Conservation (phyloP, 495 filamentous ascomycete genomes). For the Achaetomiella virescens region DNA sequence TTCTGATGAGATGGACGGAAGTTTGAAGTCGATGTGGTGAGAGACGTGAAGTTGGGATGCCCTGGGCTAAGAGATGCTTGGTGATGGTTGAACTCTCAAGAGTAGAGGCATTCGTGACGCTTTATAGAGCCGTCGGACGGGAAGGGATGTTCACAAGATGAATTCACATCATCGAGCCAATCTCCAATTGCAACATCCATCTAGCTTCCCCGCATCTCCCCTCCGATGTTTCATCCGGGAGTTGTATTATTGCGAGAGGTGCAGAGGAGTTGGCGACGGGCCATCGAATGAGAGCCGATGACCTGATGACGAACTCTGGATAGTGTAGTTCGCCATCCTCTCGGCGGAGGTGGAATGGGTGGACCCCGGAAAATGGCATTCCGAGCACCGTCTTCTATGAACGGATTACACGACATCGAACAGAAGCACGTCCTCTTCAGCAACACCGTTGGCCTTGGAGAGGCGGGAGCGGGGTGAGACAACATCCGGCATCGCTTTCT, state of each 20-base stretch:
- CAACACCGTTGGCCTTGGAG: too few relatives aligned
- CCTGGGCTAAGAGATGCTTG: background rate
- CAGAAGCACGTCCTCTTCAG: background rate
- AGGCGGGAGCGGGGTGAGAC: background rate
- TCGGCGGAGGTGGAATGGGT: background rate
- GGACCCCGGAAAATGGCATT: background rate
- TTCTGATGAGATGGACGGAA: background rate
- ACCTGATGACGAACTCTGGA: conserved; percentile 11
- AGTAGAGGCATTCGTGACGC: too few relatives aligned
- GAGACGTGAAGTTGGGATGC: too few relatives aligned
- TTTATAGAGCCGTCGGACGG: background rate
- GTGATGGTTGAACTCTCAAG: background rate
- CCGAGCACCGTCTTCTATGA: background rate
- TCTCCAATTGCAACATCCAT: background rate
- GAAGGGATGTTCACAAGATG: background rate
- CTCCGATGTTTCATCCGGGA: background rate
- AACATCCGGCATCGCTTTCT: background rate
- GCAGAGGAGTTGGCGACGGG: background rate
- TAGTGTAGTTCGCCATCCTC: conserved; percentile 7
- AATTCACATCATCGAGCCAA: background rate
- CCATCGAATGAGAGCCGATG: conserved; percentile 1
- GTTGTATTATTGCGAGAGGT: background rate
- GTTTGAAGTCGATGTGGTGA: background rate
- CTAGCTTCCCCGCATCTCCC: background rate
- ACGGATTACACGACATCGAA: background rate